Base-by-base conservation (phyloP, 78 protist species). In the Corallochytrium limacisporum region DNA sequence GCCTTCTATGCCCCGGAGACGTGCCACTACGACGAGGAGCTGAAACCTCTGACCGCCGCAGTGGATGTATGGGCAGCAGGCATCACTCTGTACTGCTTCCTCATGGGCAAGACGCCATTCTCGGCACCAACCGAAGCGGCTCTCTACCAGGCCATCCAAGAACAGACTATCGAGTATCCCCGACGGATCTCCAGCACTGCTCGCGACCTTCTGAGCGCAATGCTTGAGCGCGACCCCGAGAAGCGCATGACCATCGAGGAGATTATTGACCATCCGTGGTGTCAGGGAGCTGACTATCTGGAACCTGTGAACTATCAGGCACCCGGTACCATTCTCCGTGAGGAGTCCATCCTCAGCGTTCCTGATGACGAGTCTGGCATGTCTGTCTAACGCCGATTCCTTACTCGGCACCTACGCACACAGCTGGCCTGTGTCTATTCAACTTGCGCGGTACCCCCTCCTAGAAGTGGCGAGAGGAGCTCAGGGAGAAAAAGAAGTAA, bases 31-130 rank as follows among this genome's bases (percentile, higher is more conserved):
- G 63, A 28, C 22, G 12, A 33, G 63, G 35, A 28, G 26, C 38
- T 33, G 63, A n/a, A n/a, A n/a, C n/a, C n/a, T n/a, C 13, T 57
- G 42, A 57, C 63, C 8, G 35, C 10, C 9, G 63, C 38, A 9
- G 63, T 57, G 20, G 63, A 57, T 28, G 42, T 57, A 28, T 57
- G 63, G 63, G 63, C 63, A 7, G 63, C 63, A n/a, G 63, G 63
- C 15, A 10, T 57, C 0, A 22, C 38, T 1, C 32, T 57, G 1
- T 57, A 57, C 32, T 10, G 26, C n/a, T 57, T 57, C 15, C 44
- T 57, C 20, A 33, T 24, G 0, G 63, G 63, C 15, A 20, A 57
- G 26, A 57, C 42, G 26, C 62, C 63, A 13, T 57, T 57, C 32
- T 20, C 12, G 22, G 63, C 40, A n/a, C n/a, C n/a, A n/a, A n/a